Conservation (phyloP, 768 basidiomycete genomes). For the Kwoniella bestiolae region DNA sequence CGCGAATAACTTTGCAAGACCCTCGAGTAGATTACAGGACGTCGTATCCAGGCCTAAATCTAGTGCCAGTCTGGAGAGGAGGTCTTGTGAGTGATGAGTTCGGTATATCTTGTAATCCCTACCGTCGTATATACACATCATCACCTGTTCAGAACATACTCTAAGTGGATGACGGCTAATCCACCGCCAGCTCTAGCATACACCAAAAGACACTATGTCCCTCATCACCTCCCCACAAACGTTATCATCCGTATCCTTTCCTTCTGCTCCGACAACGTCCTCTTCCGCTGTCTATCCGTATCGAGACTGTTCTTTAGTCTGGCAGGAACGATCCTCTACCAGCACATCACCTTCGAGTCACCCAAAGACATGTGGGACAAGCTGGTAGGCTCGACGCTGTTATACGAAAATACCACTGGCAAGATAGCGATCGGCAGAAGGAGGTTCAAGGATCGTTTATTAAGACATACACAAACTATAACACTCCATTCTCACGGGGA, state of each 20-base stretch:
- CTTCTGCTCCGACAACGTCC: conserved; percentile 8
- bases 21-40: not conserved
- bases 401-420: conserved; percentile 14
- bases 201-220: conserved; percentile 5
- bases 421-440: conserved; percentile 15
- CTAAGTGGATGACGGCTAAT: no score
- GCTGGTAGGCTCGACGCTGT: conserved; percentile 3
- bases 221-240: conserved; percentile 20
- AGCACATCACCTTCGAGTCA: not conserved
- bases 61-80: conserved; percentile 1
- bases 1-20: not conserved
- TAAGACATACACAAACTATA: conserved; percentile 12
- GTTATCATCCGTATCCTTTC: conserved; percentile 27
- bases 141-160: not conserved
- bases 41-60: conserved; percentile 9
- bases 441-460: conserved; percentile 23
- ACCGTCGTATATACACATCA: not conserved
- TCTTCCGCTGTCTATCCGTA: conserved; percentile 21
- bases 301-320: conserved; percentile 22
- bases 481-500: conserved; percentile 22
- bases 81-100: conserved; percentile 2
- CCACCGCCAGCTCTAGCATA: conserved; percentile 8
- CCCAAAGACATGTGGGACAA: conserved; percentile 7
- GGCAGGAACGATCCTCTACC: conserved; percentile 27
- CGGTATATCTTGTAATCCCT: no score